Base-by-base conservation (phyloP, 2,329 filamentous ascomycete genomes). In the Teratosphaeria epicoccoides region DNA sequence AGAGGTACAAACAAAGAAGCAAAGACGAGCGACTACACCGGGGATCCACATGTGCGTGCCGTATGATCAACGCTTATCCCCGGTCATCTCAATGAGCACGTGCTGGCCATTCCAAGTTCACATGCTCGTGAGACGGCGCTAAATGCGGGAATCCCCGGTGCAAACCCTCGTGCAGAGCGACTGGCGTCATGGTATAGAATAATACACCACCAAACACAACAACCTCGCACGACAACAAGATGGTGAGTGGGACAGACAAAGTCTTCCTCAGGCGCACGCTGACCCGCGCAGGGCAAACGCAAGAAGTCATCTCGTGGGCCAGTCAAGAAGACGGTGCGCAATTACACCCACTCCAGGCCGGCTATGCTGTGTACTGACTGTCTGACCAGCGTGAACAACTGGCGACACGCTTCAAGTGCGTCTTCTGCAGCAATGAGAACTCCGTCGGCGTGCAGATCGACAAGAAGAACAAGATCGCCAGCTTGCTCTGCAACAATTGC, bases 341-440 rank as follows among this genome's bases (percentile, higher is more conserved):
- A 28, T 37, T 22, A 46, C 44, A 6, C 2, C 17, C 22, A 28
- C n/a, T 22, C 44, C 14, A 24, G 12, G 14, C 9, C n/a, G 23
- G 44, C 44, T 3, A 46, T 28, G n/a, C 25, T 24, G 43, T 47
- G 49, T 44, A 55, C 51, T 55, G 40, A 53, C 26, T 28, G 1
- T 44, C 11, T n/a, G 11, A 23, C 45, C 57, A 66, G 62, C 64
- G 79, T 67, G 86, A 90, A 61, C 80, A 82, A 40, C 77, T 93
- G 17, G 78, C 85, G 3, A 90, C 87, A 2, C 81, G 82, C n/a
- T 98, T 98, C 70, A 88, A 90, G 52, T 98, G 93, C 68, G 83
- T 98, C 45, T 98, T 98, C 73, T 98, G 93, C 77, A 97, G 96
- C 69, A 90, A 97, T 72, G 93, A 97, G 68, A 93, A 88, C 59